phyloP scores from a whole-genome alignment of 2,329 filamentous ascomycete species.

The Onygena corvina region DNA sequence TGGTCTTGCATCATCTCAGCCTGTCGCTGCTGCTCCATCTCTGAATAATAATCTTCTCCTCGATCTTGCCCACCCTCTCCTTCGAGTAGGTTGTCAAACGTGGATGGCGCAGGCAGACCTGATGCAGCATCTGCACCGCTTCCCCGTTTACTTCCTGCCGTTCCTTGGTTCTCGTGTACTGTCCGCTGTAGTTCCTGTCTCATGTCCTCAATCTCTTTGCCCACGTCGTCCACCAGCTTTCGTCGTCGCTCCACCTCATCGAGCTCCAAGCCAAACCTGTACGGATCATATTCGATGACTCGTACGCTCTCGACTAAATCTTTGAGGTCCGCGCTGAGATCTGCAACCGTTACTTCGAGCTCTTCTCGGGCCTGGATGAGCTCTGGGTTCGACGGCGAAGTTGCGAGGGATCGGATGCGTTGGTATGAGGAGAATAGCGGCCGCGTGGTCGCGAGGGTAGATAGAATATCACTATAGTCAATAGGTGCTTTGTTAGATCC shows the following conservation, averaged over 20 bases:
- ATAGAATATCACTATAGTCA: conserved; percentile 65
- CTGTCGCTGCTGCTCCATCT: conserved; percentile 86
- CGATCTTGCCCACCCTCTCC: conserved; percentile 33
- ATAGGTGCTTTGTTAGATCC: conserved; percentile 11
- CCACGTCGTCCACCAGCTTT: conserved; percentile 77
- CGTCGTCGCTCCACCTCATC: conserved; percentile 71
- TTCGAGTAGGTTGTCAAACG: conserved; percentile 37
- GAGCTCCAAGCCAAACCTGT: conserved; percentile 71
- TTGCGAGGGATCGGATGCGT: conserved; percentile 79
- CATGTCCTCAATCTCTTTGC: conserved; percentile 81
- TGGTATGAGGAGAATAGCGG: conserved; percentile 89
- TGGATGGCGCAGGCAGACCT: conserved; percentile 46
- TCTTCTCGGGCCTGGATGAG: conserved; percentile 55
- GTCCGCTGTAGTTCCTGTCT: conserved; percentile 59
- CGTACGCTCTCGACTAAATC: conserved; percentile 80
- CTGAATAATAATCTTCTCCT: conserved; percentile 55
- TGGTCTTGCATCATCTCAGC: conserved; percentile 86
- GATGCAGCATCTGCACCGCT: conserved; percentile 34
- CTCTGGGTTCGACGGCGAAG: conserved; percentile 57
- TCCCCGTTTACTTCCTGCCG: conserved; percentile 23
- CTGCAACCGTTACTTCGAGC: conserved; percentile 62
- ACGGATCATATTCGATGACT: conserved; percentile 76
- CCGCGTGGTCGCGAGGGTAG: conserved; percentile 66
- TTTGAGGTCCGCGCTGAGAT: conserved; percentile 71
- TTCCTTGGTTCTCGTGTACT: conserved; percentile 18